Base-by-base conservation (phyloP, 495 filamentous ascomycete genomes). In the Talaromyces ruber region DNA sequence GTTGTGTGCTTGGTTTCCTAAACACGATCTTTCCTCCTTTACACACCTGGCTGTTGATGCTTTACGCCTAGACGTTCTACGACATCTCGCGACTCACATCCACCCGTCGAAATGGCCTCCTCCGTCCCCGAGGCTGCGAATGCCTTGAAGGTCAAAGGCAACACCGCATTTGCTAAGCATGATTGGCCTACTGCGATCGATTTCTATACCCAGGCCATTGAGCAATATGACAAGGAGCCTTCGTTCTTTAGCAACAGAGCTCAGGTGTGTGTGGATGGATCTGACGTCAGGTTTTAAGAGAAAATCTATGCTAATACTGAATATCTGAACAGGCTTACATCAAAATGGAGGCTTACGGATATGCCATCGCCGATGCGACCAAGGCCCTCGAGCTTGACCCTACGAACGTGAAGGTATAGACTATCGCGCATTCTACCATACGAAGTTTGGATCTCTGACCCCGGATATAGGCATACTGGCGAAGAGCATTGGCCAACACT, bases 241-340 rank as follows among this genome's bases (percentile, higher is more conserved):
- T 88, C 91, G 6, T 97, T 91, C 76, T 98, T 88, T 79, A 88
- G 89, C 67, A 99, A 99, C 76, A 77, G 94, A 67, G 93, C 95
- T 39, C 93, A 97, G 82, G 93, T 96, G 72, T 62, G 72, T 62
- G 82, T 76, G 54, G 50, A 28, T 25, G 2, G 2, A 2, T n/a
- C 7, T n/a, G 9, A 39, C 6, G 1, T 58, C 37, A 16, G 2
- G 16, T 21, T 50, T 28, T 3, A 24, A 5, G 11, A 59, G 39
- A 26, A 3, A 58, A 51, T 21, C n/a, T n/a, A 8, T 54, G 26
- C 43, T 61, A 53, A 72, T 57, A 22, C n/a, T 64, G 25, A 26
- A 25, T 55, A 24, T 61, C 14, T 39, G 16, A 59, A 12, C 71
- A 96, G 91, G 89, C 91, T 60, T 84, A 99, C 71, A 92, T 97